A percentile compares a stretch with the other conserved stretches of the same genome.
Conservation (phyloP, 2,329 filamentous ascomycete species). For the Aureobasidium musti region DNA sequence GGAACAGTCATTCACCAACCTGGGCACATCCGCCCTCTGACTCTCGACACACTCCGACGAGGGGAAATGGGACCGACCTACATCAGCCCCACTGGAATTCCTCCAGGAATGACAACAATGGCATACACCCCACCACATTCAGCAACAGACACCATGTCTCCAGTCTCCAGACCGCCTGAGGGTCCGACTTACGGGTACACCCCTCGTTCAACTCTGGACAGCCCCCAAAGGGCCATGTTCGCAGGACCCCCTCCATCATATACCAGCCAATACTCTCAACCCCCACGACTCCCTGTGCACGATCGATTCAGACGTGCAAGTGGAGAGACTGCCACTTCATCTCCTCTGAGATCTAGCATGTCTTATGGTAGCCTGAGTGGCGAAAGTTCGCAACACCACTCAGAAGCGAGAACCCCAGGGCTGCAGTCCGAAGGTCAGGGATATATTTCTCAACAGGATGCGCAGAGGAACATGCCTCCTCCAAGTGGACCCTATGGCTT, state of each 20-base stretch:
- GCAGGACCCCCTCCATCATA: conserved; percentile 25
- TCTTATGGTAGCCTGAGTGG: conserved; percentile 43
- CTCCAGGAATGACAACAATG: conserved; percentile 66
- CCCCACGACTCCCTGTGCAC: conserved; percentile 49
- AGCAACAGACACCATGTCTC: conserved; percentile 51
- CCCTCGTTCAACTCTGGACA: conserved; percentile 32
- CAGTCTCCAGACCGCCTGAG: conserved; percentile 46
- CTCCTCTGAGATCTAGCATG: conserved; percentile 51
- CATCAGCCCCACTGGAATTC: conserved; percentile 60
- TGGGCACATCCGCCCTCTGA: conserved; percentile 67
- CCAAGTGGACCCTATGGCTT: conserved; percentile 36
- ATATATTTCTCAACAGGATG: conserved; percentile 24
- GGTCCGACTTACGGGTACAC: conserved; percentile 45
- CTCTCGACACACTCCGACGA: conserved; percentile 67
- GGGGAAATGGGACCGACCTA: conserved; percentile 68
- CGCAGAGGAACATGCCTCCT: conserved; percentile 32
- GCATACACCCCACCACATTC: conserved; percentile 61
- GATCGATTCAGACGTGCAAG: conserved; percentile 47
- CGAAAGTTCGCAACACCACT: conserved; percentile 18
- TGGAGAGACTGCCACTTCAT: conserved; percentile 46
- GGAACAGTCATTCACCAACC: conserved; percentile 33
- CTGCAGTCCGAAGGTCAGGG: conserved; percentile 12
- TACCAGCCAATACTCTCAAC: conserved; percentile 38
- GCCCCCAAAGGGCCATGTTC: conserved; percentile 31
- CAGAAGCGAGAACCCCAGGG: conserved; percentile 18